A percentile compares a stretch with the other conserved stretches of the same genome.
These are phyloP conservation scores for Lecanicillium sp. DNA, from an alignment of 2,329 filamentous ascomycete genomes.

Conservation along the genomic window DNA sequence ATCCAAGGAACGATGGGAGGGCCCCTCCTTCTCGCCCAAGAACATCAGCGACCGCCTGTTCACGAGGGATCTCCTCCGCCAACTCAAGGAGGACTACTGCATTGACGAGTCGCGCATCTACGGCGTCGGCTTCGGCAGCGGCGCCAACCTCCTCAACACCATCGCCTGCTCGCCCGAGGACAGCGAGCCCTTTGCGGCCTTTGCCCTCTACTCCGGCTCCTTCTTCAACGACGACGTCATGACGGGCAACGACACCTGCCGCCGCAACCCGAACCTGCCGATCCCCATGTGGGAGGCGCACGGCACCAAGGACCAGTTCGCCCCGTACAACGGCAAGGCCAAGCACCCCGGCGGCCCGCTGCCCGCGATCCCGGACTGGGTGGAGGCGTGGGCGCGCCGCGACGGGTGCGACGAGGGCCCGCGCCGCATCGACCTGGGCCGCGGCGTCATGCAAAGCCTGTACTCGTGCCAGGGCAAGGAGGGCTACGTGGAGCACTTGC, in stretches of 20 bases:
- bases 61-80: conserved; percentile 31
- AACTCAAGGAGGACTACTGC: conserved; percentile 29
- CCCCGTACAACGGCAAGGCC: conserved; percentile 35
- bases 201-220: conserved; percentile 32
- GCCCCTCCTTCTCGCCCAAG: conserved; percentile 25
- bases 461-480: conserved; percentile 1
- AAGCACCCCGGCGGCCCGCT: background rate
- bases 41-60: conserved; percentile 35
- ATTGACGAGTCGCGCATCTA: conserved; percentile 32
- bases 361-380: conserved; percentile 5
- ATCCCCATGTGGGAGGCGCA: conserved; percentile 44
- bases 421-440: background rate
- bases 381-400: conserved; percentile 6
- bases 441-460: background rate
- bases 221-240: conserved; percentile 13
- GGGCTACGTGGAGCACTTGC: conserved; percentile 3
- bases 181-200: conserved; percentile 30
- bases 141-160: conserved; percentile 34
- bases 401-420: conserved; percentile 8
- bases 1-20: conserved; percentile 32
- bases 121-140: conserved; percentile 34
- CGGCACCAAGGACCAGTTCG: conserved; percentile 38
- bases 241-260: conserved; percentile 24
- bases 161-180: conserved; percentile 31
- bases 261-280: conserved; percentile 27